phyloP scores from a whole-genome alignment of 352 stramenopile genomes.

The Phytophthora uliginosa region DNA sequence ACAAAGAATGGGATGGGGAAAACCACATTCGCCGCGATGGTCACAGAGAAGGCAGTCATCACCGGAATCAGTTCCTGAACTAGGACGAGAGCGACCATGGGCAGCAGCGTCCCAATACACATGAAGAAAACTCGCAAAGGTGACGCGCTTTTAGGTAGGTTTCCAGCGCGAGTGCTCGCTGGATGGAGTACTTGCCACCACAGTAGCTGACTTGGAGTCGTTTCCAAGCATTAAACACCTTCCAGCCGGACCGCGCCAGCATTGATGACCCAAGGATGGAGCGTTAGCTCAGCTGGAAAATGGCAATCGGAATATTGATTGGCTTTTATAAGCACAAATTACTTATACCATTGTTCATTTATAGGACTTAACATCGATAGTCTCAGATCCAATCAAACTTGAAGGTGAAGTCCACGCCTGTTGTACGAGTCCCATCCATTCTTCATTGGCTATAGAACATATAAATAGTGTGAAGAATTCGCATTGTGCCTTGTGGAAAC shows the following conservation, averaged over 20 bases:
- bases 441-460: background rate
- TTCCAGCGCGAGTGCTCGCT: conserved; percentile 20
- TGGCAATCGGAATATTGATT: background rate
- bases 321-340: background rate
- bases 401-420: conserved; percentile 25
- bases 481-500: background rate
- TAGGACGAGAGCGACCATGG: conserved; percentile 6
- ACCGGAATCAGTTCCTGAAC: conserved; percentile 9
- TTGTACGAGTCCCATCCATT: background rate
- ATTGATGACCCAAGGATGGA: background rate
- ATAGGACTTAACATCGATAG: no score
- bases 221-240: conserved; percentile 4
- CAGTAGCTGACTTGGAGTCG: conserved; percentile 19
- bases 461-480: no score
- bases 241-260: background rate
- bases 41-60: background rate
- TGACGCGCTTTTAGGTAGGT: background rate
- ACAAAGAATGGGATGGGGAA: conserved; percentile 22
- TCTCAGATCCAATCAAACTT: conserved; percentile 6
- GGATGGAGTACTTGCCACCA: conserved; percentile 14
- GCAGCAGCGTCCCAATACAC: conserved; percentile 4
- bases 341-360: no score
- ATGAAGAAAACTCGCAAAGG: background rate
- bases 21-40: background rate
- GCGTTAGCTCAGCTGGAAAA: background rate